Evolutionary conservation across 2,329 filamentous ascomycete species (phyloP).

Genomic region (Colletotrichum sp.): DNA sequence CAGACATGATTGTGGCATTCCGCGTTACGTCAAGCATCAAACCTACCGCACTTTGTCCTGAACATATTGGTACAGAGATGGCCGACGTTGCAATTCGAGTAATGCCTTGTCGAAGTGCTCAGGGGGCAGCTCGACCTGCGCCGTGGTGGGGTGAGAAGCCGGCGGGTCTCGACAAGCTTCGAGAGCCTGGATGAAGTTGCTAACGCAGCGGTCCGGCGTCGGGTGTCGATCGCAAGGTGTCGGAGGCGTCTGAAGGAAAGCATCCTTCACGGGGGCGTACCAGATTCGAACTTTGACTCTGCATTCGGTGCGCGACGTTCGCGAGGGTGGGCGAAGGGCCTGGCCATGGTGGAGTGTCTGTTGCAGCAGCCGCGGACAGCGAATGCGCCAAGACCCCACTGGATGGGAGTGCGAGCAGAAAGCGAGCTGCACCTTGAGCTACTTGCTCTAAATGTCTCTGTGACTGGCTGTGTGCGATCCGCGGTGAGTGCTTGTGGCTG

Average conservation of each 20-base stretch:
- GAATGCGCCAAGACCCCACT: too few species aligned
- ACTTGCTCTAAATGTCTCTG: fast-evolving
- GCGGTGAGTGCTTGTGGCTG: too few species aligned
- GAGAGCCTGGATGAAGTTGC: not conserved
- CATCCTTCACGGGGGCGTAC: not conserved
- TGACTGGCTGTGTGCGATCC: too few species aligned
- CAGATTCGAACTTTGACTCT: not conserved
- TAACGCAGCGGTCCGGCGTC: not conserved
- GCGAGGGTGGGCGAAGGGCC: not conserved
- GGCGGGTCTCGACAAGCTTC: not conserved
- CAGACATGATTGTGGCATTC: not conserved
- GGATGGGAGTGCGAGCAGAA: too few species aligned
- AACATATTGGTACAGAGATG: not conserved
- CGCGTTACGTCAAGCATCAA: not conserved
- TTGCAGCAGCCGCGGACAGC: too few species aligned
- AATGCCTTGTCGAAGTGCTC: not conserved
- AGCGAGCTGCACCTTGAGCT: too few species aligned
- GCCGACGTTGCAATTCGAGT: not conserved
- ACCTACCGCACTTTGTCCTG: not conserved
- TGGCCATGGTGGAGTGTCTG: not conserved
- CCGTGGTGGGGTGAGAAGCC: not conserved
- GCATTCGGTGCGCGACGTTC: not conserved
- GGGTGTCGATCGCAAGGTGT: not conserved
- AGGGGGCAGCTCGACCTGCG: not conserved
- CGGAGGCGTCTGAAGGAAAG: not conserved